A percentile compares a stretch with the other conserved stretches of the same genome.
Evolutionary conservation across 192 early-diverging fungal genomes (phyloP).

Genomic region (Dissophora ornata): DNA sequence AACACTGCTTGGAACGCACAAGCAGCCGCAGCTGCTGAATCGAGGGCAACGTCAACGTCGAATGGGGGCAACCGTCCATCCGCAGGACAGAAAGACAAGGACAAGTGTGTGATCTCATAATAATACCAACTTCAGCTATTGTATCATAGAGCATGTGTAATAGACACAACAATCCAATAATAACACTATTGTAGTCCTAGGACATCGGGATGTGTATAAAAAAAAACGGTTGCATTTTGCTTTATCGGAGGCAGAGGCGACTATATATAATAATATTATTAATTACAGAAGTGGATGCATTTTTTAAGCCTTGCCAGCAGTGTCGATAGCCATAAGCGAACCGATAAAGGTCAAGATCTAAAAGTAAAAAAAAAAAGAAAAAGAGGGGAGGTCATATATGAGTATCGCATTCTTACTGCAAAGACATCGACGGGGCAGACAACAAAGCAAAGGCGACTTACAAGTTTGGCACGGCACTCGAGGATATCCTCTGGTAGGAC

Average conservation of each 20-base stretch:
- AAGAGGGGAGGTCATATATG: background rate
- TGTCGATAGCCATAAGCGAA: slow-evolving; percentile 81
- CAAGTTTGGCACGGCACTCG: slow-evolving; percentile 97
- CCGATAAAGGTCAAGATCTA: slow-evolving; percentile 96
- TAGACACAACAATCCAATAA: too few species aligned
- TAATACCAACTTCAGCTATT: background rate
- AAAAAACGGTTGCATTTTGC: too few species aligned
- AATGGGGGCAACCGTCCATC: slow-evolving; percentile 5
- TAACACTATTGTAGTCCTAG: too few species aligned
- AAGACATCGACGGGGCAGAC: too few species aligned
- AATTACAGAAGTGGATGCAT: background rate
- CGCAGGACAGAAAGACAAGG: slow-evolving; percentile 42
- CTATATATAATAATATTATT: too few species aligned
- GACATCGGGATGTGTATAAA: too few species aligned
- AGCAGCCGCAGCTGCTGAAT: slow-evolving; percentile 35
- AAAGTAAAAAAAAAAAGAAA: slow-evolving; percentile 9
- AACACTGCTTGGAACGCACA: slow-evolving; percentile 21
- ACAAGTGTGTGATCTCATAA: slow-evolving; percentile 48
- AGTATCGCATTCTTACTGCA: slow-evolving; percentile 1
- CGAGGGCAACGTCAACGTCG: slow-evolving; percentile 12
- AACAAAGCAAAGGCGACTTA: slow-evolving; percentile 51
- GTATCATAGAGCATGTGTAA: too few species aligned
- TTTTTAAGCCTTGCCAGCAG: slow-evolving; percentile 32
- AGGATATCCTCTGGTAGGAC: slow-evolving; percentile 98
- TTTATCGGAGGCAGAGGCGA: too few species aligned